Base-by-base conservation (phyloP, 441 rosid genomes). In the Adansonia rubrostipa region DNA sequence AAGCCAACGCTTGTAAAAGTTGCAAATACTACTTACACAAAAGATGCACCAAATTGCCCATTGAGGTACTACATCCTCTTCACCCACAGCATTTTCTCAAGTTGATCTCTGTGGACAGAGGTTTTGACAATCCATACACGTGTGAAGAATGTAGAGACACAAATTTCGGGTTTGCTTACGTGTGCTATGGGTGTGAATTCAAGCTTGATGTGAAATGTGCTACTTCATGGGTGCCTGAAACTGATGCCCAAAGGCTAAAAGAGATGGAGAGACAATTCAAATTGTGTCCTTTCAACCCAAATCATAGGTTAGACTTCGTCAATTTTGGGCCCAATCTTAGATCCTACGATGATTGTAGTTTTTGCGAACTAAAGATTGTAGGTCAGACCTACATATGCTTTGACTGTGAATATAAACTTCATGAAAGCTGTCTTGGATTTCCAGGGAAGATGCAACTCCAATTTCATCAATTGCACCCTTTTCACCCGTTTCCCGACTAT, bases 1-100 rank as follows among this genome's bases (percentile, higher is more conserved):
- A 19, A 11, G 40, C 19, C 56, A 47, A 20, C 20, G 73, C 5
- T 0, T 69, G 73, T 11, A 44, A 47, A 5, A 47, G 9, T 47
- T 47, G 57, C 9, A 0, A 47, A 45, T 69, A 69, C 57, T 45
- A 47, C 73, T 2, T 69, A 22, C 73, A 69, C 57, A 69, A 11
- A 45, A 2, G 9, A 69, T 69, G 73, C 57, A 13, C 73, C 19
- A 6, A 42, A 20, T 22, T 47, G 40, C 8, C 73, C 19, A 6
- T 0, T 11, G 40, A 69, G 9, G n/a, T 69, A 4, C 42, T 5
- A n/a, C 70, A 65, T 15, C 48, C 48, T 65, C 50, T 65, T 65
- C 70, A 65, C 19, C 50, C 50, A 1, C 48, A 20, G 15, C 57
- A 48, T 69, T 2, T 57, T 69, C 73, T 69, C 74, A 8, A 20